Base-by-base conservation (phyloP, 75 land plant genomes). In the Cryptomeria japonica region DNA sequence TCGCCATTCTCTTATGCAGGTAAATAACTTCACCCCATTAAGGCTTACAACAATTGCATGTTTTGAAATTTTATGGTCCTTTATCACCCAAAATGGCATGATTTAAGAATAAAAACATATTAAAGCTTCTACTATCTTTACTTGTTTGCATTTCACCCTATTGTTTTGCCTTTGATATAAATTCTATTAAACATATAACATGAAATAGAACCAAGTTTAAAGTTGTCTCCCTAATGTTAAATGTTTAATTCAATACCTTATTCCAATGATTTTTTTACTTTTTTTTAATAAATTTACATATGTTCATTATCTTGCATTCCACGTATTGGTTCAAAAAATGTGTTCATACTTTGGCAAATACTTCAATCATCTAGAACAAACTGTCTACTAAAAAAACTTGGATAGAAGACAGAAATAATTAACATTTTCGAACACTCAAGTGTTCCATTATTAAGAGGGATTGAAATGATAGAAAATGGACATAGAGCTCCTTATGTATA, bases 1-100 rank as follows among this genome's bases (percentile, higher is more conserved):
- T 34, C 93, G 90, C 76, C 89, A 86, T 84, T 89, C 93, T 55
- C 93, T 92, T 36, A 92, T 92, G 93, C 93, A 92, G 93, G 93
- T 92, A 49, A 86, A 86, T 13, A 82, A 46, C 7, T n/a, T 80
- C 39, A 12, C 28, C 46, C 44, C 25, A 25, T 11, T 25, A 41
- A 41, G 46, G 46, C 46, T 28, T 44, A 44, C 49, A 80, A n/a
- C 39, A 39, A 5, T 28, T 46, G 18, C 51, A 46, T 18, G 5
- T 82, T 80, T 82, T 46, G 32, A 82, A 82, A 82, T 44, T 42
- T 72, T 11, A 72, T 31, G 76, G 36, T 32, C 15, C 37, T 75
- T n/a, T 75, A 75, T 32, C n/a, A 75, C 77, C 77, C 28, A 75
- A 34, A 73, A 75, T 75, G 37, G 37, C 77, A 75, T 31, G 0